These are phyloP conservation scores for Candida sanyaensis DNA, from an alignment of 1,139 yeast genomes.

Conservation along the genomic window DNA sequence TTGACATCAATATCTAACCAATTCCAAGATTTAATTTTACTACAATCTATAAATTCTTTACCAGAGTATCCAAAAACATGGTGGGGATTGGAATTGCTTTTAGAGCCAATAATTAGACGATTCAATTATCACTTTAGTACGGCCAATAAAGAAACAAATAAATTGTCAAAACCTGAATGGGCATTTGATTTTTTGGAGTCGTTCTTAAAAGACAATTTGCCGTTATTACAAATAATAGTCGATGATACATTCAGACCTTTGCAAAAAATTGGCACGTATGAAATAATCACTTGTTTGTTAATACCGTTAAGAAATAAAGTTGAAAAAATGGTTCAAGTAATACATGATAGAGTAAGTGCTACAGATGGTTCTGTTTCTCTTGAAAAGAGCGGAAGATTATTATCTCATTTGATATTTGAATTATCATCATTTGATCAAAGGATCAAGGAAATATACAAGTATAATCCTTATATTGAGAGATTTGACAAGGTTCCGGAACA, in stretches of 20 bases:
- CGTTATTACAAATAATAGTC: conserved; percentile 33
- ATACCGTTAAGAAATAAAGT: conserved; percentile 55
- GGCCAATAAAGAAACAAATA: conserved; percentile 58
- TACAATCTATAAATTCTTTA: conserved; percentile 36
- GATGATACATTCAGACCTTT: conserved; percentile 32
- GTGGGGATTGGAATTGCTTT: conserved; percentile 60
- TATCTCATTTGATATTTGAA: conserved; percentile 65
- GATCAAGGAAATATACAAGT: conserved; percentile 54
- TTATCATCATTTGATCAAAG: conserved; percentile 59
- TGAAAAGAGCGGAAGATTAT: conserved; percentile 47
- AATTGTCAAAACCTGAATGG: conserved; percentile 80
- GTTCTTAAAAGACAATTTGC: conserved; percentile 47
- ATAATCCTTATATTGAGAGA: conserved; percentile 46
- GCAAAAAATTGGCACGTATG: conserved; percentile 39
- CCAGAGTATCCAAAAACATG: conserved; percentile 49
- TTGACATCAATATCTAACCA: conserved; percentile 14
- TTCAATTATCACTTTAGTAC: conserved; percentile 76
- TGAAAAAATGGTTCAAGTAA: conserved; percentile 23
- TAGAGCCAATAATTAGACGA: conserved; percentile 58
- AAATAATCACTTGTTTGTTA: conserved; percentile 57
- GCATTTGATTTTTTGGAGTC: conserved; percentile 58
- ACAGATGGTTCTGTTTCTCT: conserved; percentile 23
- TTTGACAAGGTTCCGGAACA: conserved; percentile 29
- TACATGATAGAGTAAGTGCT: conserved; percentile 27
- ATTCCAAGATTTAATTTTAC: conserved; percentile 26